Conservation (phyloP, 164 flowering plant species). For the Magnolia sinica region DNA sequence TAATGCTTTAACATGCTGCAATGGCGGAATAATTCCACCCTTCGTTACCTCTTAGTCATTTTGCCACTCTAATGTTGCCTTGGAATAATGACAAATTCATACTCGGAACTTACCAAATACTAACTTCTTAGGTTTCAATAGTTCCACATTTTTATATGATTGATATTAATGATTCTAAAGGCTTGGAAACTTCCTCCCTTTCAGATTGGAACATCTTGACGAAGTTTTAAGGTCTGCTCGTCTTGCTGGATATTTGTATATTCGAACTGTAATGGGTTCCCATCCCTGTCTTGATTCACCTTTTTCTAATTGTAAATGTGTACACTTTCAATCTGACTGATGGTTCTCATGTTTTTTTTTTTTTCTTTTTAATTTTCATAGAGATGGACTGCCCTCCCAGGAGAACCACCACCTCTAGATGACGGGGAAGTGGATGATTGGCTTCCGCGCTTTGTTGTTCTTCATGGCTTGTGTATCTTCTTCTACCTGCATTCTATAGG, state of each 20-base stretch:
- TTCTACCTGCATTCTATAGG: conserved; percentile 74
- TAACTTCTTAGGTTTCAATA: too few species aligned
- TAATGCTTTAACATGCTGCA: too few species aligned
- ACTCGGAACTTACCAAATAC: too few species aligned
- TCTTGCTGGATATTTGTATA: conserved; percentile 75
- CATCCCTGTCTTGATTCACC: conserved; percentile 5
- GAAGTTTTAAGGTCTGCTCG: conserved; percentile 80
- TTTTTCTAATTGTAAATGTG: background rate
- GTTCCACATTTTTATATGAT: too few species aligned
- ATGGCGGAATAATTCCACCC: too few species aligned
- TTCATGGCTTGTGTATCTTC: conserved; percentile 87
- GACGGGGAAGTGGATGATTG: conserved; percentile 94
- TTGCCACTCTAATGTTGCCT: too few species aligned
- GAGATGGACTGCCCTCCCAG: conserved; percentile 92
- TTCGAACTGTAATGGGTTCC: conserved; percentile 57
- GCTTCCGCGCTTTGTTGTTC: conserved; percentile 93
- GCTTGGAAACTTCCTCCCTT: conserved; percentile 10
- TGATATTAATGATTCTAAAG: background rate
- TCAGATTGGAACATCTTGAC: conserved; percentile 88
- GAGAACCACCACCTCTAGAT: conserved; percentile 91
- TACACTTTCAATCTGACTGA: background rate
- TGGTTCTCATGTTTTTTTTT: background rate
- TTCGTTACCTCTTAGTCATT: too few species aligned
- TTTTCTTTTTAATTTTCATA: conserved; percentile 15
- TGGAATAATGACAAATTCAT: too few species aligned